Base-by-base conservation (phyloP, 129 eudicot species). In the Erigeron canadensis region DNA sequence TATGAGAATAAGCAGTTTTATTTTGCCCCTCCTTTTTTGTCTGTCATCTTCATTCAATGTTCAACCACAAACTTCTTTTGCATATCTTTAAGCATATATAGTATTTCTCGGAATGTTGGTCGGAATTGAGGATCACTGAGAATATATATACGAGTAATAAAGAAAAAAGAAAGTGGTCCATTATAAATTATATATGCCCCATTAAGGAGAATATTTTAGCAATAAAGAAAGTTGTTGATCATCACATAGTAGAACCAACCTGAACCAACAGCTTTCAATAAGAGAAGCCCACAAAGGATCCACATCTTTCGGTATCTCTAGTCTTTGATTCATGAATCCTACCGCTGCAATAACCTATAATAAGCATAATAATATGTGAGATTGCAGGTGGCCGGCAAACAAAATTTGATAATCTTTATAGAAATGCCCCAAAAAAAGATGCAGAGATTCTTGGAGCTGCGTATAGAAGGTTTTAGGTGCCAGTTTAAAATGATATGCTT, bases 321-420 rank as follows among this genome's bases (percentile, higher is more conserved):
- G 69, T 56, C 81, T 79, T 67, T 86, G 88, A 72, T 88, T 76
- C 92, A 88, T 88, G 74, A 85, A 85, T 34, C 92, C 95, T 56
- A 91, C 97, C 5, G 90, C 89, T 65, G 85, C 89, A 66, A 88
- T 84, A 45, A 91, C 88, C 97, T 91, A 41, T 10, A 81, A 57
- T 74, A 75, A 76, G n/a, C n/a, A n/a, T n/a, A n/a, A n/a, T n/a
- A n/a, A n/a, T n/a, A n/a, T n/a, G n/a, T n/a, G n/a, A n/a, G n/a
- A n/a, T n/a, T n/a, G n/a, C n/a, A n/a, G n/a, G n/a, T n/a, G n/a
- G n/a, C n/a, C n/a, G n/a, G n/a, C n/a, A n/a, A n/a, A n/a, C n/a
- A n/a, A n/a, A n/a, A n/a, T n/a, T n/a, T n/a, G n/a, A n/a, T n/a
- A n/a, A n/a, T n/a, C n/a, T n/a, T n/a, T n/a, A n/a, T n/a, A n/a